Base-by-base conservation (phyloP, 1,284 basidiomycete genomes). In the Trametes hirsuta region DNA sequence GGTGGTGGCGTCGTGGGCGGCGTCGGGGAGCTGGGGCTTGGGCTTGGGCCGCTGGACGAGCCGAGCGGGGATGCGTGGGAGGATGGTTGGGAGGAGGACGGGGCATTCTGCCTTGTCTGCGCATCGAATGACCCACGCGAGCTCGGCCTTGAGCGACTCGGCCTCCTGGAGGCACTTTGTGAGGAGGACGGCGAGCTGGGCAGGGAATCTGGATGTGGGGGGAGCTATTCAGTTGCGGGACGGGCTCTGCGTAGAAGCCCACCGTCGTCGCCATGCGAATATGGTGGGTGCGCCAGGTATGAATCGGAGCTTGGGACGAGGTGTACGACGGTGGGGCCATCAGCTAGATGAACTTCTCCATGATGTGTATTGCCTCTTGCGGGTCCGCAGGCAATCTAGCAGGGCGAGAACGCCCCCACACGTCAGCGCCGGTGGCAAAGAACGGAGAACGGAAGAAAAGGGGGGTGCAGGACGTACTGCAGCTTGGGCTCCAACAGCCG, bases 401-500 rank as follows among this genome's bases (percentile, higher is more conserved):
- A 8, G 8, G 30, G 30, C 30, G 30, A 66, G 18, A 37, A 41
- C n/a, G 24, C 8, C 12, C 12, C 9, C 22, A 21, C 15, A 14
- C 5, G 30, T 46, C 25, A 53, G 42, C 3, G 24, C 24, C 2
- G 22, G 24, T 5, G 8, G 9, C 14, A 24, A 30, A 24, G 25
- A 30, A 8, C 5, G 18, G 22, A 12, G 18, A 25, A 15, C n/a
- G 37, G 46, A 34, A 30, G 40, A 55, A 42, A n/a, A n/a, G n/a
- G n/a, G 11, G 51, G 37, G 55, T 42, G 55, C 21, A 9, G 22
- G 15, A 73, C 68, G 54, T 72, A 94, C 94, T 74, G 77, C 64
- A 97, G 77, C 74, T 88, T 93, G 1, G 94, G 93, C 67, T 84
- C 90, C 93, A 97, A 68, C 87, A 84, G 14, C 87, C 89, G 61